These are phyloP conservation scores for Agaricus sinodeliciosus DNA, from an alignment of 768 basidiomycete species.

Conservation along the genomic window DNA sequence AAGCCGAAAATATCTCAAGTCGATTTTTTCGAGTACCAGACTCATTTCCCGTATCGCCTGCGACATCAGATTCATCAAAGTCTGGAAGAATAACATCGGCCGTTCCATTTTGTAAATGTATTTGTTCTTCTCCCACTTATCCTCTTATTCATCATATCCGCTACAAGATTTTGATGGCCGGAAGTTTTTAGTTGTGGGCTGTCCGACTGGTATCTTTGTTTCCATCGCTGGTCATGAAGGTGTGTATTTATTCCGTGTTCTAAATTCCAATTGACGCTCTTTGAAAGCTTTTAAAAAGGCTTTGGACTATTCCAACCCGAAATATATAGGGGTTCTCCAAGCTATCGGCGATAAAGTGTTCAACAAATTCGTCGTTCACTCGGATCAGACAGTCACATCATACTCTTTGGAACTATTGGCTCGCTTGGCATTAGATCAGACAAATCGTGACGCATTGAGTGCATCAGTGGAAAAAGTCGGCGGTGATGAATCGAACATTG, in stretches of 20 bases:
- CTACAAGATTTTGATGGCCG: slow-evolving; percentile 40
- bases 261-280: background rate
- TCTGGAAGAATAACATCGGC: slow-evolving; percentile 55
- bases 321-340: slow-evolving; percentile 51
- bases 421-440: slow-evolving; percentile 45
- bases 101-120: slow-evolving; percentile 53
- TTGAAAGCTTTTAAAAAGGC: slow-evolving; percentile 51
- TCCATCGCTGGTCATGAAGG: slow-evolving; percentile 49
- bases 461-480: slow-evolving; percentile 59
- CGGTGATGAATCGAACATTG: slow-evolving; percentile 43
- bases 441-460: slow-evolving; percentile 38
- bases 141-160: background rate
- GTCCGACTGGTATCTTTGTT: slow-evolving; percentile 64
- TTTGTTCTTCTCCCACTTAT: background rate
- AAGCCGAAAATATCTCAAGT: slow-evolving; percentile 50
- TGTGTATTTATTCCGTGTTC: slow-evolving; percentile 22
- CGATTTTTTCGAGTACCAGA: slow-evolving; percentile 48
- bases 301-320: slow-evolving; percentile 42
- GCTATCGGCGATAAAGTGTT: slow-evolving; percentile 33
- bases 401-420: slow-evolving; percentile 71
- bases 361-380: slow-evolving; percentile 64
- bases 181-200: slow-evolving; percentile 58
- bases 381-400: slow-evolving; percentile 48
- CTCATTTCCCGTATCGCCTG: slow-evolving; percentile 22
- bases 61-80: slow-evolving; percentile 23